Evolutionary conservation across 1,284 basidiomycete species (phyloP), one percentile per base, ranked within the genome.

Genomic region (Boletellus dicymbophilus): DNA sequence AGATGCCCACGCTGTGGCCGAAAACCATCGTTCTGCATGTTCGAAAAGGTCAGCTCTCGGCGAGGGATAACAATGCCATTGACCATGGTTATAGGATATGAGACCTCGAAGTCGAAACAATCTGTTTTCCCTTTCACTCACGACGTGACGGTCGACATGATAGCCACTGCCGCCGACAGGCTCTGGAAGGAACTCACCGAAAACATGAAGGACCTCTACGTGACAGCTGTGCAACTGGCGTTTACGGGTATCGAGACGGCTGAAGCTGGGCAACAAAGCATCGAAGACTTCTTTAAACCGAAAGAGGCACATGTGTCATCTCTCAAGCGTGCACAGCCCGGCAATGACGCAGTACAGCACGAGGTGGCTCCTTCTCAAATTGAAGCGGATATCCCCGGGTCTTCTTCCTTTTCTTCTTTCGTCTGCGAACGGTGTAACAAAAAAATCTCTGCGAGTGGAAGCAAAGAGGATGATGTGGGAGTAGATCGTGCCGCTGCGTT

Each of bases 181-280:
- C 77, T 99, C 2, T 94, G 95, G 89, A 88, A 86, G 54, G 95
- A 98, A 52, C 78, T 94, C 13, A 78, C 90, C 8, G 78, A 79
- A 41, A 75, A 78, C 27, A 70, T 63, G 15, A 63, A 66, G 21
- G 68, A 71, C 4, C 74, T 90, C 71, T 86, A 88, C 52, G 77
- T 97, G 42, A 86, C 85, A 33, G 82, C 80, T 56, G 80, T 98
- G 5, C 78, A 81, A 16, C 74, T 98, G 25, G 81, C 84, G 2
- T 97, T 99, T 61, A 82, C 85, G 9, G 93, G 93, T 0, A 81
- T 99, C 30, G 93, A 90, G 55, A 75, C 78, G 16, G 75, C 85
- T 34, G 94, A 96, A 66, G 71, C 74, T 3, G 95, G 95, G 1
- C 95, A 98, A 66, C 80, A 80, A 54, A 88, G 81, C 21, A 96